phyloP scores from a whole-genome alignment of 1,284 basidiomycete genomes.

The Apiotrichum montevideense region DNA sequence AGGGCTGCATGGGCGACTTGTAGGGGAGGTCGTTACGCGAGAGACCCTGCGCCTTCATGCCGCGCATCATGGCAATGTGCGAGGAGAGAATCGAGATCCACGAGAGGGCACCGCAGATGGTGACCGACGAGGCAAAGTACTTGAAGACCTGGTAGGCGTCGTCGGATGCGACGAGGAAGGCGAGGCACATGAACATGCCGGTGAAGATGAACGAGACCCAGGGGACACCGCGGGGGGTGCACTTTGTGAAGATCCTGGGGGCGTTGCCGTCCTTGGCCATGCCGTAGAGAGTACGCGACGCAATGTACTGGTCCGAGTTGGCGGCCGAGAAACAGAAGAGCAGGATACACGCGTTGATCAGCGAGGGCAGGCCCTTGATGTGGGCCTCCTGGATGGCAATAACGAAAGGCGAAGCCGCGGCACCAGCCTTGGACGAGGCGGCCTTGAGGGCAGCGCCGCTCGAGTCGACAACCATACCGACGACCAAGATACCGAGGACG shows the following conservation, averaged over 20 bases:
- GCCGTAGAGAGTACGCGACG: slow-evolving; percentile 52
- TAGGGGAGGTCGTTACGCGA: slow-evolving; percentile 62
- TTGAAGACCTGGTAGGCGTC: slow-evolving; percentile 51
- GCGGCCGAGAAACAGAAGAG: slow-evolving; percentile 52
- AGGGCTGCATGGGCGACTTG: slow-evolving; percentile 51
- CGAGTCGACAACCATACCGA: slow-evolving; percentile 56
- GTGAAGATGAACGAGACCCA: slow-evolving; percentile 46
- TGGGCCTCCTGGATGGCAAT: slow-evolving; percentile 51
- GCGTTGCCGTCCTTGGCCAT: slow-evolving; percentile 53
- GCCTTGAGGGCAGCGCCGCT: neutral
- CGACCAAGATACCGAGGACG: slow-evolving; percentile 51
- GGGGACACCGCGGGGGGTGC: slow-evolving; percentile 48
- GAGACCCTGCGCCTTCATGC: slow-evolving; percentile 60
- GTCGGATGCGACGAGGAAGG: slow-evolving; percentile 32
- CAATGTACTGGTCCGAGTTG: slow-evolving; percentile 54
- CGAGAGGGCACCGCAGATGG: slow-evolving; percentile 63
- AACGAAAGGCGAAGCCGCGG: slow-evolving; percentile 71
- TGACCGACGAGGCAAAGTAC: slow-evolving; percentile 66
- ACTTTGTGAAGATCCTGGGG: slow-evolving; percentile 51
- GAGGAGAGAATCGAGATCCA: slow-evolving; percentile 65
- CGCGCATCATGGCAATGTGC: slow-evolving; percentile 67
- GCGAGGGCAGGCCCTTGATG: slow-evolving; percentile 48
- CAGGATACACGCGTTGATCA: slow-evolving; percentile 49
- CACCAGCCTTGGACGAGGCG: slow-evolving; percentile 42
- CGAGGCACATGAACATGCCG: slow-evolving; percentile 39